Percentiles rank a stretch among this genome's conserved stretches.
Evolutionary conservation across 2,329 filamentous ascomycete genomes (phyloP).

Genomic region (Sporothrix brunneoviolacea): DNA sequence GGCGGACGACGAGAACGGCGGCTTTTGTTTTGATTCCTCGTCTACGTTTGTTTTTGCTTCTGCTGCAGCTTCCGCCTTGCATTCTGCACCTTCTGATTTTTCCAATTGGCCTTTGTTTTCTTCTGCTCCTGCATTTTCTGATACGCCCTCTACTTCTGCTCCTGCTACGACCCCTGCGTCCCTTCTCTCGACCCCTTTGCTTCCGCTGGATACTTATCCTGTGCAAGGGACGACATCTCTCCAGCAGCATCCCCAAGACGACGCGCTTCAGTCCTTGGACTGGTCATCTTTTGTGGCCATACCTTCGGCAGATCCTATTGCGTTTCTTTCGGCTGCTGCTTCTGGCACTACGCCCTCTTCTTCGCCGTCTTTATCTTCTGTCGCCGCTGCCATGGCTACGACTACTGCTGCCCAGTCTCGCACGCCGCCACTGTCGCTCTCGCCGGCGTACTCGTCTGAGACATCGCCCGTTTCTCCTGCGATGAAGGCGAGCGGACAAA

Average conservation of each 20-base stretch:
- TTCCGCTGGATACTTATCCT: neutral
- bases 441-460: conserved; percentile 5
- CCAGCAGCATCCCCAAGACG: neutral
- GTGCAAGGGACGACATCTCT: neutral
- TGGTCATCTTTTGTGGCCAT: conserved; percentile 11
- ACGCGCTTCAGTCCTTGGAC: conserved; percentile 4
- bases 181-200: conserved; percentile 8
- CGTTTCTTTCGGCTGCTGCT: neutral
- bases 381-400: conserved; percentile 3
- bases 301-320: neutral
- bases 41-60: conserved; percentile 5
- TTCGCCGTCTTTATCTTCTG: neutral
- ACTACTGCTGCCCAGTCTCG: conserved; percentile 7
- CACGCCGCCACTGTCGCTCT: conserved; percentile 8
- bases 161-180: neutral
- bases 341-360: neutral
- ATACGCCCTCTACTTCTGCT: neutral
- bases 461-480: neutral
- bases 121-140: neutral
- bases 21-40: conserved; percentile 7
- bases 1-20: conserved; percentile 5
- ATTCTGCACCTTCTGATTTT: neutral
- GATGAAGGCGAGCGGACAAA: neutral
- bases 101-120: conserved; percentile 5
- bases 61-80: neutral